Conservation (phyloP, 768 basidiomycete genomes). For the Trametes coccinea region DNA sequence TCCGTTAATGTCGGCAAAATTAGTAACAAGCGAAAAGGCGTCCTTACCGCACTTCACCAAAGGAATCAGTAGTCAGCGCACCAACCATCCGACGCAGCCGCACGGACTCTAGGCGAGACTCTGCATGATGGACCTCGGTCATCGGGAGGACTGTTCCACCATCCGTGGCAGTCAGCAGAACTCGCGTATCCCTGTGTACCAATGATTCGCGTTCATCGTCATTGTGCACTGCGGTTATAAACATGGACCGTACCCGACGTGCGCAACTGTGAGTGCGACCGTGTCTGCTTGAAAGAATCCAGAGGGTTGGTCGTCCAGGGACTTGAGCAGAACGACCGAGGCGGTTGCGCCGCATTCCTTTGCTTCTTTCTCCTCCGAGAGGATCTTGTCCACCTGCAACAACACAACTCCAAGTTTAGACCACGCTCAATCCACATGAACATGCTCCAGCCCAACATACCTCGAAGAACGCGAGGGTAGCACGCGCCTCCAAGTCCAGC, state of each 20-base stretch:
- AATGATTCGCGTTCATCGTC: neutral
- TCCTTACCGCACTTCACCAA: constrained; percentile 80
- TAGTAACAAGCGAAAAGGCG: neutral
- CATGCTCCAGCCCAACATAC: constrained; percentile 40
- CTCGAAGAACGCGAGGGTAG: constrained; percentile 85
- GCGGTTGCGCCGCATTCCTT: constrained; percentile 87
- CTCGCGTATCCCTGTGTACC: constrained; percentile 42
- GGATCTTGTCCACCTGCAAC: constrained; percentile 68
- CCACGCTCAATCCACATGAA: too few species aligned
- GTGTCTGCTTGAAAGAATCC: constrained; percentile 83
- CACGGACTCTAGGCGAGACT: constrained; percentile 81
- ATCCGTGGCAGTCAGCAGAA: constrained; percentile 74
- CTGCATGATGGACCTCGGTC: constrained; percentile 97
- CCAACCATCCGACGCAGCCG: constrained; percentile 90
- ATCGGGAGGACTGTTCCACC: constrained; percentile 77
- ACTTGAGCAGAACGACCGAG: constrained; percentile 88
- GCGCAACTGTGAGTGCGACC: constrained; percentile 84
- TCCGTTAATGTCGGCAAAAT: neutral
- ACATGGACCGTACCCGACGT: constrained; percentile 71
- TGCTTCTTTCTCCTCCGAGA: constrained; percentile 68
- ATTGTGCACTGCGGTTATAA: neutral
- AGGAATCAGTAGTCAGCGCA: constrained; percentile 89
- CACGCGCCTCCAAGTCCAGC: constrained; percentile 79
- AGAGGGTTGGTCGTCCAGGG: constrained; percentile 73
- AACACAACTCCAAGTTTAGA: neutral